A percentile compares a stretch with the other conserved stretches of the same genome.
phyloP scores from a whole-genome alignment of 176 grass and related monocot genomes.

The Musa itinerans region DNA sequence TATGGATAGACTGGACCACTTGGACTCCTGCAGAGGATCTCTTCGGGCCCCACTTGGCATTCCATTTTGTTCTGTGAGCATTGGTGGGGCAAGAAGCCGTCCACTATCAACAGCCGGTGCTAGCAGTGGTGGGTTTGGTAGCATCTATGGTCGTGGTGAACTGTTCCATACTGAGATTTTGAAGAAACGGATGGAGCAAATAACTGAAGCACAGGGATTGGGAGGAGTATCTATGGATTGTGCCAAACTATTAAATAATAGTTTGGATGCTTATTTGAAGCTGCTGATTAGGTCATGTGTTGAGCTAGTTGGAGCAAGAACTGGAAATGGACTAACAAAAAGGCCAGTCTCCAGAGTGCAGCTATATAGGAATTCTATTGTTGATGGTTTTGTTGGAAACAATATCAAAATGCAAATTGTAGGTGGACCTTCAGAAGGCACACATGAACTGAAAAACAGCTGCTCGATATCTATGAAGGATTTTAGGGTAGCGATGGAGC shows the following conservation, averaged over 20 bases:
- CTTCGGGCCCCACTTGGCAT: conserved; percentile 15
- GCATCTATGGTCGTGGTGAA: conserved; percentile 1
- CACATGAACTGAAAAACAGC: neutral
- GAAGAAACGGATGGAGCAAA: conserved; percentile 4
- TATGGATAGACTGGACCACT: neutral
- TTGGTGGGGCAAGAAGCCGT: neutral
- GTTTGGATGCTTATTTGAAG: conserved; percentile 19
- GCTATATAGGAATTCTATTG: neutral
- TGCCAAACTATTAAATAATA: conserved; percentile 14
- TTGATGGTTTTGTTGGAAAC: neutral
- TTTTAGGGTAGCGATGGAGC: conserved; percentile 17
- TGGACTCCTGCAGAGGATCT: neutral
- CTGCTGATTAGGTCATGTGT: conserved; percentile 7
- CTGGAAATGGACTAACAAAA: neutral
- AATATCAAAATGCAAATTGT: neutral
- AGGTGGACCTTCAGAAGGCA: neutral
- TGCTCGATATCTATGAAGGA: neutral
- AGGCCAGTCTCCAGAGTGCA: neutral
- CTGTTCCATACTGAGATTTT: conserved; percentile 5
- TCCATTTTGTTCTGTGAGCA: conserved; percentile 19
- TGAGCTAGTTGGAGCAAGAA: neutral
- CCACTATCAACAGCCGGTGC: neutral
- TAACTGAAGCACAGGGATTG: conserved; percentile 2
- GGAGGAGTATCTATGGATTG: conserved; percentile 7
- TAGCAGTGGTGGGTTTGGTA: conserved; percentile 25